Evolutionary conservation across 371 early-diverging fungal species (phyloP).

Genomic region (Mucor irregularis): DNA sequence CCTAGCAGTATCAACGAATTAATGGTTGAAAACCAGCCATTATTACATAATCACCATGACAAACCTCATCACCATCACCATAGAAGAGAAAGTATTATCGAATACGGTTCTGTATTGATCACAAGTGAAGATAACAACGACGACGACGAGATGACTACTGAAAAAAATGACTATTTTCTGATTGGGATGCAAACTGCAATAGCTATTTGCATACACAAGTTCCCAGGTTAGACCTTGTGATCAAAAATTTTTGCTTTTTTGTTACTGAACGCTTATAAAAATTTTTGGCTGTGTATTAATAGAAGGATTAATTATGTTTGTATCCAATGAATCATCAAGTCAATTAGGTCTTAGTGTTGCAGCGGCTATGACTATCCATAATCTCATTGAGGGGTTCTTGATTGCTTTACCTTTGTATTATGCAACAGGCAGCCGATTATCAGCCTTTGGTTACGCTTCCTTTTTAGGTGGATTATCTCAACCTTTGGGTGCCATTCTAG

Average conservation of each 20-base stretch:
- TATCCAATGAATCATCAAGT: constrained; percentile 65
- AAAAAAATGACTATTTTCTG: constrained; percentile 21
- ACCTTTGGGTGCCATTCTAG: constrained; percentile 64
- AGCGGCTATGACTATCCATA: constrained; percentile 76
- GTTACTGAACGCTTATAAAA: not conserved
- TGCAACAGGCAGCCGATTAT: constrained; percentile 58
- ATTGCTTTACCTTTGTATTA: constrained; percentile 76
- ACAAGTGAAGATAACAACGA: too few relatives aligned
- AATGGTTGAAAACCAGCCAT: not conserved
- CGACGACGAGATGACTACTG: not conserved
- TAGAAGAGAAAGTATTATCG: not conserved
- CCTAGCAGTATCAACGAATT: not conserved
- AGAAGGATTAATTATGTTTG: constrained; percentile 80
- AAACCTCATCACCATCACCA: not conserved
- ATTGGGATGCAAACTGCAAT: constrained; percentile 72
- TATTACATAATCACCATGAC: not conserved
- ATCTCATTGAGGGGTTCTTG: constrained; percentile 80
- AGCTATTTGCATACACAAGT: constrained; percentile 72
- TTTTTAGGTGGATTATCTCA: constrained; percentile 70
- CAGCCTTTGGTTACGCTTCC: constrained; percentile 66
- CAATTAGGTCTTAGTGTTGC: constrained; percentile 72
- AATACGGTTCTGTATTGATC: not conserved
- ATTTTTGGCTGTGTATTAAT: not conserved
- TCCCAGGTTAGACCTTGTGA: constrained; percentile 49
- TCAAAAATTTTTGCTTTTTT: too few relatives aligned